Evolutionary conservation across 768 basidiomycete species (phyloP), one percentile per base, ranked within the genome.

Genomic region (Sporobolomyces roseus): DNA sequence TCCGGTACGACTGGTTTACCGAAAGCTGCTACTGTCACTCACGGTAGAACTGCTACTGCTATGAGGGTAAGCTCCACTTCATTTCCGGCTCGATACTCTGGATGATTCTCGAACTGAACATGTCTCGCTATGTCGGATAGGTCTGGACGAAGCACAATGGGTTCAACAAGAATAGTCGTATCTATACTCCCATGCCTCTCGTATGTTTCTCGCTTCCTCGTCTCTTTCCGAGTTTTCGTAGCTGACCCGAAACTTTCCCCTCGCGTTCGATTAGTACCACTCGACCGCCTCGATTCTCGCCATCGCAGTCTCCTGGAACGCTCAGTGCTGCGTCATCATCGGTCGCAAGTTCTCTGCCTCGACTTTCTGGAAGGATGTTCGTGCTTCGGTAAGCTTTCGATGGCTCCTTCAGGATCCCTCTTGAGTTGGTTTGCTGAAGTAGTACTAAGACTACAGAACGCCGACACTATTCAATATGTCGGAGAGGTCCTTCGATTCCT

Each of bases 141-240:
- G n/a, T 61, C 48, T 71, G 68, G 69, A 55, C 45, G 2, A 29
- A 41, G 6, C 23, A 55, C 29, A 71, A 74, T 61, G 41, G 41
- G 6, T 68, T 74, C 43, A 38, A 30, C 55, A 17, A n/a, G 25
- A 49, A 62, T 4, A 35, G 41, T 19, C 51, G 73, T 10, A 68
- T 74, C 73, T 74, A 68, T 55, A 74, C 69, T 13, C 61, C 66
- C 7, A 70, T 73, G 68, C 72, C 72, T 9, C 58, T 73, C 46
- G 70, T 71, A 8, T 23, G 70, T 30, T 25, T 19, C 33, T n/a
- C 12, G 9, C n/a, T 43, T 25, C 8, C 38, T 41, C 9, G 38
- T 9, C 38, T 9, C 17, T 9, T 41, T 9, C 38, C 17, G 17
- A 41, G 9, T 2, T 13, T 25, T 5, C 27, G 43, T 2, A 4